Evolutionary conservation across 2,329 filamentous ascomycete species (phyloP).

Genomic region (Pseudopithomyces maydicus): DNA sequence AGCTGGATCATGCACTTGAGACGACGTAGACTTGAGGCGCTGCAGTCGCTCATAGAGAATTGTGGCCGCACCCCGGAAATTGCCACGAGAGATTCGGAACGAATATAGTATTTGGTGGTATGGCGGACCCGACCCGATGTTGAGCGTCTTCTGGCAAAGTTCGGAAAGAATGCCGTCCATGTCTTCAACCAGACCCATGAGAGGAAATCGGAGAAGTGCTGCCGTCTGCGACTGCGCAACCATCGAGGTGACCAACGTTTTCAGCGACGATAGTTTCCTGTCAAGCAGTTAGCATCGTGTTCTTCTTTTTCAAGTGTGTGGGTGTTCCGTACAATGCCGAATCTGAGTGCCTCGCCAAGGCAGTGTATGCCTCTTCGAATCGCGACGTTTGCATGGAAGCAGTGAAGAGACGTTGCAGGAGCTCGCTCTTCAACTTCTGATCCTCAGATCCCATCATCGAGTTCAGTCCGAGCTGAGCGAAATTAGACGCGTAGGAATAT

Average conservation of each 20-base stretch:
- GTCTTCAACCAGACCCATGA: conserved; percentile 74
- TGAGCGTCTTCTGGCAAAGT: conserved; percentile 71
- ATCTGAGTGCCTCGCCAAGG: conserved; percentile 74
- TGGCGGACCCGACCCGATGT: conserved; percentile 65
- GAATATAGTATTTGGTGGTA: conserved; percentile 91
- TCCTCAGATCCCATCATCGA: conserved; percentile 33
- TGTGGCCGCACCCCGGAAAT: conserved; percentile 79
- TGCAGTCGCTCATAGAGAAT: conserved; percentile 62
- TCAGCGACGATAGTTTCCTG: conserved; percentile 70
- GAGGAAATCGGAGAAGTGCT: conserved; percentile 72
- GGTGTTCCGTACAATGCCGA: conserved; percentile 58
- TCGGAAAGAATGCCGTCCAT: conserved; percentile 79
- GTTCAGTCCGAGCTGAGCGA: conserved; percentile 71
- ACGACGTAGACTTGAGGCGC: conserved; percentile 51
- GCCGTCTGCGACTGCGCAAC: conserved; percentile 39
- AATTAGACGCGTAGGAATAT: conserved; percentile 82
- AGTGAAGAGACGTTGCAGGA: conserved; percentile 83
- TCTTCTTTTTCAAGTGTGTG: not conserved
- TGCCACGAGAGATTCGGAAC: conserved; percentile 81
- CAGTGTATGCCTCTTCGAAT: conserved; percentile 82
- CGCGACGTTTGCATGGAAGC: conserved; percentile 78
- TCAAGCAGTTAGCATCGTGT: conserved; percentile 17
- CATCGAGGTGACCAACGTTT: conserved; percentile 61
- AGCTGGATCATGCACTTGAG: conserved; percentile 49
- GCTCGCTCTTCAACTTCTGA: conserved; percentile 46